Conservation (phyloP, 139 green algal genomes). For the Chlamydomonas schloesseri region DNA sequence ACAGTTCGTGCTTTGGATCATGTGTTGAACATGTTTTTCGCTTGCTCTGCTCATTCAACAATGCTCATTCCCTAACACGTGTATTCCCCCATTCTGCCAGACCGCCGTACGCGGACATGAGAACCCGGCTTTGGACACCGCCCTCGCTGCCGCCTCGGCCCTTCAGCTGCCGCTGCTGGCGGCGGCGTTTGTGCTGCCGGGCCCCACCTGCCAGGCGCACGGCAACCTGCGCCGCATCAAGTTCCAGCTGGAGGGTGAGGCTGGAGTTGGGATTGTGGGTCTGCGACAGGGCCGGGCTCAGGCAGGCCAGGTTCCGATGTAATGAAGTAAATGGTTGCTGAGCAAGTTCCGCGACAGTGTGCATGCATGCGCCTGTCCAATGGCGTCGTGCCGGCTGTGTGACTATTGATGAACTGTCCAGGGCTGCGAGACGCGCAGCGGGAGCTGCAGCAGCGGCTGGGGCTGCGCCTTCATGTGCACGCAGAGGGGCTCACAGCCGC, state of each 20-base stretch:
- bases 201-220: not conserved
- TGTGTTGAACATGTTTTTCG: too few species aligned
- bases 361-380: too few species aligned
- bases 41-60: too few species aligned
- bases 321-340: too few species aligned
- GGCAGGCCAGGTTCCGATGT: too few species aligned
- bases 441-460: constrained; percentile 19
- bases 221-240: constrained; percentile 32
- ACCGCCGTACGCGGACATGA: constrained; percentile 28
- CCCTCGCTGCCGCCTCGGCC: not conserved
- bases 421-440: constrained; percentile 17
- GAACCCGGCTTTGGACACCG: constrained; percentile 28
- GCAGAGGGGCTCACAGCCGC: not conserved
- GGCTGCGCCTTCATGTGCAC: not conserved
- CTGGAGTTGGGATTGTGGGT: not conserved
- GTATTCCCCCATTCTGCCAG: not conserved
- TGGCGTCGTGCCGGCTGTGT: too few species aligned
- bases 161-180: constrained; percentile 22
- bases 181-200: not conserved
- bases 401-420: not conserved
- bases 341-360: too few species aligned
- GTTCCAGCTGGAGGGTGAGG: constrained; percentile 31
- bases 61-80: not conserved
- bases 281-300: too few species aligned
- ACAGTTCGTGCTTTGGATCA: too few species aligned